Evolutionary conservation across 2,329 filamentous ascomycete species (phyloP).

Genomic region (Aspergillus fructus): DNA sequence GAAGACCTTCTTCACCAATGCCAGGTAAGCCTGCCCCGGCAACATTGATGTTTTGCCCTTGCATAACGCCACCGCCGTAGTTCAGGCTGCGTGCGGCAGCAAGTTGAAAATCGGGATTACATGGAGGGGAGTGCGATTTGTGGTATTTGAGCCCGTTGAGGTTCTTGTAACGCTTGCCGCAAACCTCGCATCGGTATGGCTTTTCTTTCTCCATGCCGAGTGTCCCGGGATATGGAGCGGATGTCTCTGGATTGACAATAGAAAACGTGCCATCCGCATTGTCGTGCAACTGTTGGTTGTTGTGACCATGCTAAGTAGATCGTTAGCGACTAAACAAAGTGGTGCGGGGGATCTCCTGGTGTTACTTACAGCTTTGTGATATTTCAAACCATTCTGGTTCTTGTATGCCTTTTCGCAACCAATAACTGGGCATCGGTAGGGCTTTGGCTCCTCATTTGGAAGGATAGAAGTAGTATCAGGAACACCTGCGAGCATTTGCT

Average conservation of each 20-base stretch:
- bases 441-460: slow-evolving; percentile 88
- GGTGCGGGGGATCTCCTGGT: not conserved
- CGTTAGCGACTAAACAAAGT: slow-evolving; percentile 4
- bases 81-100: slow-evolving; percentile 44
- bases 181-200: slow-evolving; percentile 94
- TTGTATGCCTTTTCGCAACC: slow-evolving; percentile 99
- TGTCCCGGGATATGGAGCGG: slow-evolving; percentile 89
- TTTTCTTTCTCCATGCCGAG: slow-evolving; percentile 99
- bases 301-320: slow-evolving; percentile 71
- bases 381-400: slow-evolving; percentile 98
- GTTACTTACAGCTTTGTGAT: slow-evolving; percentile 67
- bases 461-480: slow-evolving; percentile 47
- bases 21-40: slow-evolving; percentile 49
- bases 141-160: slow-evolving; percentile 96
- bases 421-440: slow-evolving; percentile 96
- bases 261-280: slow-evolving; percentile 97
- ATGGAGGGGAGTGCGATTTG: slow-evolving; percentile 81
- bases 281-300: slow-evolving; percentile 93
- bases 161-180: slow-evolving; percentile 98
- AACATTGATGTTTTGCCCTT: slow-evolving; percentile 48
- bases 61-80: slow-evolving; percentile 45
- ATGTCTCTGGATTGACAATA: slow-evolving; percentile 95
- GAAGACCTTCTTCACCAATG: slow-evolving; percentile 45
- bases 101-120: slow-evolving; percentile 76
- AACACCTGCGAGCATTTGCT: slow-evolving; percentile 61